These are phyloP conservation scores for Tephrocybe sp. DNA, from an alignment of 768 basidiomycete genomes.

Conservation along the genomic window DNA sequence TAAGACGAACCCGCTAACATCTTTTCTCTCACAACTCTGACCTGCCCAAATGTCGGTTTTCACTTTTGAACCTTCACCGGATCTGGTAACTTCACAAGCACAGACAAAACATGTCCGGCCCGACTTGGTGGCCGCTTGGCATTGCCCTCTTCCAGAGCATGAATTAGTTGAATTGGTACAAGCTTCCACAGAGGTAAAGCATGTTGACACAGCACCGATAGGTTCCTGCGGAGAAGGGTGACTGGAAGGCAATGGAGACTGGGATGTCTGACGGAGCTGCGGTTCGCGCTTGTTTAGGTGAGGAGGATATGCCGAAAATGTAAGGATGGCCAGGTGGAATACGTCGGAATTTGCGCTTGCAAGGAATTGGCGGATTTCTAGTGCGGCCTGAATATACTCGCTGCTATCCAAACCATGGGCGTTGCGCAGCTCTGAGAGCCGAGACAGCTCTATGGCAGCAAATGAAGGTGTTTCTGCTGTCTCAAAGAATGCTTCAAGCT, in stretches of 20 bases:
- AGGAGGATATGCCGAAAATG: conserved; percentile 35
- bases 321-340: conserved; percentile 53
- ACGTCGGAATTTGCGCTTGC: conserved; percentile 35
- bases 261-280: conserved; percentile 39
- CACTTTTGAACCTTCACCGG: conserved; percentile 48
- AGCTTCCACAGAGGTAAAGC: conserved; percentile 51
- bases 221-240: conserved; percentile 48
- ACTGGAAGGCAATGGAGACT: conserved; percentile 46
- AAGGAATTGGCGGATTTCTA: conserved; percentile 49
- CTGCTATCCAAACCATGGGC: conserved; percentile 51
- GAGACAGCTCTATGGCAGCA: conserved; percentile 60
- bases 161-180: conserved; percentile 63
- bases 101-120: conserved; percentile 60
- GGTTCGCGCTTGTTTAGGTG: conserved; percentile 35
- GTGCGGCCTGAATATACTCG: conserved; percentile 49
- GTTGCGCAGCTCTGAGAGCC: conserved; percentile 47
- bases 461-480: conserved; percentile 52
- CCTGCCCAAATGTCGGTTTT: conserved; percentile 75
- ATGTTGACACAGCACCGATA: conserved; percentile 59
- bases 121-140: conserved; percentile 57
- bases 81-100: conserved; percentile 46
- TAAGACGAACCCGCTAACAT: conserved; percentile 71
- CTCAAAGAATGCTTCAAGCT: conserved; percentile 52
- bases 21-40: conserved; percentile 72
- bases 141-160: conserved; percentile 74